phyloP scores from a whole-genome alignment of 176 grass and related monocot species.

The Paspalum notatum region DNA sequence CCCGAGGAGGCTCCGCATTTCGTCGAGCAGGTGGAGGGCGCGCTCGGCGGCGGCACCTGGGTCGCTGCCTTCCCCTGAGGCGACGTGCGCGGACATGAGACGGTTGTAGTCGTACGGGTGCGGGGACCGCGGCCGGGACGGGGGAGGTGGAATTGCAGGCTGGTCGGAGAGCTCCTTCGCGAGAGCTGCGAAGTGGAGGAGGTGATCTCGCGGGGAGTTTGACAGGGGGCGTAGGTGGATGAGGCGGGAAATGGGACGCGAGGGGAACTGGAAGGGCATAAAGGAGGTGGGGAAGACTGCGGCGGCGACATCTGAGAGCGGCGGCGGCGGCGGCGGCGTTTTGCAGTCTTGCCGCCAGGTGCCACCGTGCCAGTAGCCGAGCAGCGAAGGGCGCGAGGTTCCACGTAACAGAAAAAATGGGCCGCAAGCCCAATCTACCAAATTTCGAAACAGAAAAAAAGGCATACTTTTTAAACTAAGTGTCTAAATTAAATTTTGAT shows the following conservation, averaged over 20 bases:
- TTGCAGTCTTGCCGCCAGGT: slow-evolving; percentile 34
- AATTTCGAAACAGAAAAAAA: too few relatives aligned
- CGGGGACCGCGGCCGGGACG: slow-evolving; percentile 57
- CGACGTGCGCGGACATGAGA: slow-evolving; percentile 68
- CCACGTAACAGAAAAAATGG: not conserved
- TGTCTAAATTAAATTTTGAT: too few relatives aligned
- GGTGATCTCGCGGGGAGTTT: slow-evolving; percentile 26
- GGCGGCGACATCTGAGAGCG: slow-evolving; percentile 53
- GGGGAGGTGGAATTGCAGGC: slow-evolving; percentile 15
- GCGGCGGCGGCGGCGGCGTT: slow-evolving; percentile 11
- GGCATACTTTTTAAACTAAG: too few relatives aligned
- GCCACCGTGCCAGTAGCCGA: too few relatives aligned
- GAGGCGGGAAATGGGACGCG: slow-evolving; percentile 26
- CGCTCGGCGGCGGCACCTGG: slow-evolving; percentile 37
- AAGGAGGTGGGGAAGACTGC: slow-evolving; percentile 19
- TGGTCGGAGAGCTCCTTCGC: slow-evolving; percentile 62
- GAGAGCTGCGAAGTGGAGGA: slow-evolving; percentile 65
- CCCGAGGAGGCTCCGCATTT: slow-evolving; percentile 65
- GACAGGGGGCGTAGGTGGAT: slow-evolving; percentile 23
- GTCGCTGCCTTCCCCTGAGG: not conserved
- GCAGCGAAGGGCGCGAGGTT: slow-evolving; percentile 22
- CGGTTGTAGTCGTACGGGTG: slow-evolving; percentile 86
- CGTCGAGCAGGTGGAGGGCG: slow-evolving; percentile 75
- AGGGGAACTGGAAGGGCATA: slow-evolving; percentile 47
- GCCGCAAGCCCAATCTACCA: too few relatives aligned